These are phyloP conservation scores for Gonium pectorale DNA, from an alignment of 139 green algal species.

Conservation along the genomic window DNA sequence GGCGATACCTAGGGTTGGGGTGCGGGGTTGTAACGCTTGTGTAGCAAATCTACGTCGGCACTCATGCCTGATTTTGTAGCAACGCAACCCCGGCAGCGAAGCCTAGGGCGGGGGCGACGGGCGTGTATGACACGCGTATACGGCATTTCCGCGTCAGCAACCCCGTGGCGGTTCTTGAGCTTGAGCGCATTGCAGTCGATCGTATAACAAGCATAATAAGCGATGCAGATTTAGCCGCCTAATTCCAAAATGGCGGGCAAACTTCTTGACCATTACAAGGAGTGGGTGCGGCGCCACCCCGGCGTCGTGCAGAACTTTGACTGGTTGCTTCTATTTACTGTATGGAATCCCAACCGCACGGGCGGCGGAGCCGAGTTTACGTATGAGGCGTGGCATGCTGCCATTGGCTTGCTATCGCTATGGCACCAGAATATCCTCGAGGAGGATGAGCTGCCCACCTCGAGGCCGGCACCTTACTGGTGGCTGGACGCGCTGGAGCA, in stretches of 20 bases:
- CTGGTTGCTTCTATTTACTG: constrained; percentile 54
- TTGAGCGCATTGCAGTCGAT: too few relatives aligned
- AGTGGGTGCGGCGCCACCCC: constrained; percentile 59
- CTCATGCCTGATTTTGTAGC: too few relatives aligned
- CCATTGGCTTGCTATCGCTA: constrained; percentile 49
- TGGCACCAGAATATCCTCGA: constrained; percentile 57
- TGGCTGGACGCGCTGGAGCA: constrained; percentile 58
- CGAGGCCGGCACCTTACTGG: constrained; percentile 17
- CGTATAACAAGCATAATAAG: too few relatives aligned
- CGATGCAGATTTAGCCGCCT: neutral
- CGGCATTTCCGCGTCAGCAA: too few relatives aligned
- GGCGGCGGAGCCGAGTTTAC: constrained; percentile 54
- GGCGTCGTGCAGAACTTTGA: constrained; percentile 59
- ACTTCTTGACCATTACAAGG: constrained; percentile 49
- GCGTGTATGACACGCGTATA: too few relatives aligned
- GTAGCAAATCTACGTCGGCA: too few relatives aligned
- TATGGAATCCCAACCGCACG: constrained; percentile 41
- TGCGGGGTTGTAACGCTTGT: too few relatives aligned
- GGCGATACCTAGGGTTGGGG: too few relatives aligned
- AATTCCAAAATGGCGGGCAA: neutral
- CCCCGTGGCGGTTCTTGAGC: too few relatives aligned
- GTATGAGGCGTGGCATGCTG: constrained; percentile 56
- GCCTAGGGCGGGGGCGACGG: too few relatives aligned
- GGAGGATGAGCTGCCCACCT: constrained; percentile 20
- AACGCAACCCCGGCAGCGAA: too few relatives aligned